Evolutionary conservation across 2,329 filamentous ascomycete genomes (phyloP).

Genomic region (Juglanconis juglandina): DNA sequence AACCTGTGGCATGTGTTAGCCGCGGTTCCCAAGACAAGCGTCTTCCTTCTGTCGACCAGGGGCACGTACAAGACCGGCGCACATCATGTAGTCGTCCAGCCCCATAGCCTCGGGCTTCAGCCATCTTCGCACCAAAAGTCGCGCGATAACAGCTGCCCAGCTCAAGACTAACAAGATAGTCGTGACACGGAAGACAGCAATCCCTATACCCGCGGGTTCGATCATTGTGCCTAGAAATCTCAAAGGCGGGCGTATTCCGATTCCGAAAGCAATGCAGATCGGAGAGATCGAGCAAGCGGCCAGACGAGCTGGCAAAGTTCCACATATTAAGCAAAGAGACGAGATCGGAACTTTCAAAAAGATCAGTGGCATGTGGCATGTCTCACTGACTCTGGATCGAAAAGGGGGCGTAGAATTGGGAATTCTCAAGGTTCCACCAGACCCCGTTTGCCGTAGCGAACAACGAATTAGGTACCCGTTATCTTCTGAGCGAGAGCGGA

Average conservation of each 20-base stretch:
- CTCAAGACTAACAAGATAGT: conserved; percentile 22
- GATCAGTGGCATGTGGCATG: too few species aligned
- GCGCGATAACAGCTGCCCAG: conserved; percentile 23
- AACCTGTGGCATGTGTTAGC: conserved; percentile 14
- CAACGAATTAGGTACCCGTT: too few species aligned
- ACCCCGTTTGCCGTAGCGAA: too few species aligned
- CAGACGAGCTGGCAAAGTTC: too few species aligned
- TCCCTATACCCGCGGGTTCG: conserved; percentile 24
- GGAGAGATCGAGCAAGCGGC: too few species aligned
- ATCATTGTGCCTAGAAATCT: conserved; percentile 18
- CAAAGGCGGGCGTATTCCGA: neutral
- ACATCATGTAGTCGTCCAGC: conserved; percentile 26
- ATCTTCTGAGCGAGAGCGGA: too few species aligned
- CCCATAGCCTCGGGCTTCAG: conserved; percentile 23
- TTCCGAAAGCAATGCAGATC: too few species aligned
- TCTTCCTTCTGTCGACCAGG: neutral
- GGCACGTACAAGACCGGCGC: conserved; percentile 24
- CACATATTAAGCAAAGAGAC: too few species aligned
- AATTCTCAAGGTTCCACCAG: too few species aligned
- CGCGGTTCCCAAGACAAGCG: neutral
- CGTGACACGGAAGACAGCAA: conserved; percentile 24
- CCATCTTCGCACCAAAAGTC: conserved; percentile 24
- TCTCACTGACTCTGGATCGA: too few species aligned
- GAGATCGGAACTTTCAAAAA: too few species aligned
- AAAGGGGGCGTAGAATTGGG: too few species aligned